Evolutionary conservation across 345 rosid genomes (phyloP).

Genomic region (Eucalyptus sp.): DNA sequence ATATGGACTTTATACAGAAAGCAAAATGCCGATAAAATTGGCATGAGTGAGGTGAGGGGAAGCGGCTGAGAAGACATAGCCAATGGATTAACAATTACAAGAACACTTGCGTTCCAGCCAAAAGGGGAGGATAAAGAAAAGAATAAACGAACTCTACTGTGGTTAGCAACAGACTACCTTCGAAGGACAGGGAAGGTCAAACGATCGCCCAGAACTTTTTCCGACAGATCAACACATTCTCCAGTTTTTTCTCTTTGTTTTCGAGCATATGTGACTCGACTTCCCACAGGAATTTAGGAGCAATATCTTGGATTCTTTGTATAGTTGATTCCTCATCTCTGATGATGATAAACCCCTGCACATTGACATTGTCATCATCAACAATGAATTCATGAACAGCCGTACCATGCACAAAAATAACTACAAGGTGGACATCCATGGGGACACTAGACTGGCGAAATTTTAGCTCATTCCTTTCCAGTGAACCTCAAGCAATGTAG

Average conservation of each 20-base stretch:
- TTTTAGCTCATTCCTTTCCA: background rate
- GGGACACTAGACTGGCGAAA: background rate
- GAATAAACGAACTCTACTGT: background rate
- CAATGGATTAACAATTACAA: background rate
- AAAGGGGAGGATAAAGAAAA: background rate
- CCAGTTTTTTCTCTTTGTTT: slow-evolving; percentile 49
- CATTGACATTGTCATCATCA: background rate
- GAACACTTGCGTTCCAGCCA: background rate
- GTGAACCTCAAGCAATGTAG: background rate
- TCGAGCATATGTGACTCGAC: slow-evolving; percentile 38
- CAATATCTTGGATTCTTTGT: slow-evolving; percentile 46
- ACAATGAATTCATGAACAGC: background rate
- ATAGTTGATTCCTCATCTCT: slow-evolving; percentile 57
- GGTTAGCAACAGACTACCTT: background rate
- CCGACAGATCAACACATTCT: slow-evolving; percentile 58
- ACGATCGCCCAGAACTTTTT: slow-evolving; percentile 80
- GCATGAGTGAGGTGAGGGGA: background rate
- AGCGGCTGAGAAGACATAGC: background rate
- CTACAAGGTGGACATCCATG: background rate
- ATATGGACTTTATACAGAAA: background rate
- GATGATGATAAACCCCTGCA: slow-evolving; percentile 76
- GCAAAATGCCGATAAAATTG: background rate
- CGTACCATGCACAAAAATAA: background rate
- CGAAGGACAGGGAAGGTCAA: background rate
- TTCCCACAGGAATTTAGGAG: slow-evolving; percentile 83